Evolutionary conservation across 169 alveolate species (phyloP), one percentile per base, ranked within the genome.

Genomic region (Cryptosporidium meleagridis): DNA sequence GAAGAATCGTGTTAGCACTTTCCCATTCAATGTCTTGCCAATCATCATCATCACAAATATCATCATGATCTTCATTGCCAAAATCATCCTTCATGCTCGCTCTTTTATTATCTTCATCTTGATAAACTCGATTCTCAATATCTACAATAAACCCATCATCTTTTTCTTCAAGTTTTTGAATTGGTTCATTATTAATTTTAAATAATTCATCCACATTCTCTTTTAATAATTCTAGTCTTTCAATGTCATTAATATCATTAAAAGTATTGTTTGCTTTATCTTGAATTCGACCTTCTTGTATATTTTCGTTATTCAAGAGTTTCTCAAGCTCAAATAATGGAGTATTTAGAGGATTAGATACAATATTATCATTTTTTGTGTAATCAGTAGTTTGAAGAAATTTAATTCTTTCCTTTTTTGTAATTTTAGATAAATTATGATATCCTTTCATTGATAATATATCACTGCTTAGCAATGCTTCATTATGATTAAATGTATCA

Each of bases 11-110:
- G 26, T 29, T 31, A 7, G 14, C 26, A 51, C 45, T 37, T 62
- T 48, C 89, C 89, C 89, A 80, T 48, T 80, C 89, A 3, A 41
- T 62, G 35, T 62, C 55, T 31, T 37, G 62, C 89, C 89, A 80
- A 21, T 62, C 89, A 7, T 29, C 62, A 55, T 0, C 51, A 3
- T 37, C 35, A 31, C 89, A 80, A 21, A 29, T 80, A 7, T 29
- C 62, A 8, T 80, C 89, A 0, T 31, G 31, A n/a, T 31, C 72
- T 6, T 4, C 72, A 29, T n/a, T n/a, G 4, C 4, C 26, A 3
- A 18, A 39, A 18, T 29, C 48, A 7, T 65, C 48, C 7, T 48
- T 16, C 18, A 33, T 21, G 2, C 9, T n/a, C 51, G 9, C 48
- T 41, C 14, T 9, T 41, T 41, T 41, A 41, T 41, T 2, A 41